A percentile compares a stretch with the other conserved stretches of the same genome.
phyloP scores from a whole-genome alignment of 108 stramenopile species.

The Nitzschia palea region DNA sequence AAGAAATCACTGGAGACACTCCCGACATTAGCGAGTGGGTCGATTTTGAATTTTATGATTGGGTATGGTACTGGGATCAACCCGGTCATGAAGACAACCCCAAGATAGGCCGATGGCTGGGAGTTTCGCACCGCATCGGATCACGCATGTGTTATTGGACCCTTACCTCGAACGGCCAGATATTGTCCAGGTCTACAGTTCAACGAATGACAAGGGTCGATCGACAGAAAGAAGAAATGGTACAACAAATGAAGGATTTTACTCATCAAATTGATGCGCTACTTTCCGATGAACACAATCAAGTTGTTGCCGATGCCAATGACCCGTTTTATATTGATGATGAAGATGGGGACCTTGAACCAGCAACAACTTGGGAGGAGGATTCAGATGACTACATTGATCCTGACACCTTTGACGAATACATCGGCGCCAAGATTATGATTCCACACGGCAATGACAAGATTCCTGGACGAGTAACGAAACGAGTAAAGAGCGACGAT shows the following conservation, averaged over 20 bases:
- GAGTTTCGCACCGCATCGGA: slow-evolving; percentile 38
- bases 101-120: slow-evolving; percentile 39
- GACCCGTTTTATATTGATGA: neutral
- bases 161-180: slow-evolving; percentile 15
- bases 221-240: slow-evolving; percentile 26
- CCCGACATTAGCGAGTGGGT: slow-evolving; percentile 37
- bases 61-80: slow-evolving; percentile 37
- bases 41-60: slow-evolving; percentile 51
- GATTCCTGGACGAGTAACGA: neutral
- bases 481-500: neutral
- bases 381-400: slow-evolving; percentile 8
- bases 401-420: slow-evolving; percentile 28
- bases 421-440: slow-evolving; percentile 17
- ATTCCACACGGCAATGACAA: neutral
- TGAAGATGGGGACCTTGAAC: neutral
- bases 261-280: neutral
- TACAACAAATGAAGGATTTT: neutral
- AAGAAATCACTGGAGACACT: slow-evolving; percentile 37
- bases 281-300: neutral
- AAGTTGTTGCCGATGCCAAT: neutral
- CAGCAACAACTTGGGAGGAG: neutral
- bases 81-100: neutral
- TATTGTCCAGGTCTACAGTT: slow-evolving; percentile 30
- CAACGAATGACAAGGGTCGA: slow-evolving; percentile 30
- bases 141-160: slow-evolving; percentile 40